Conservation (phyloP, 345 rosid species). For the Diplotaxis tenuifolia region DNA sequence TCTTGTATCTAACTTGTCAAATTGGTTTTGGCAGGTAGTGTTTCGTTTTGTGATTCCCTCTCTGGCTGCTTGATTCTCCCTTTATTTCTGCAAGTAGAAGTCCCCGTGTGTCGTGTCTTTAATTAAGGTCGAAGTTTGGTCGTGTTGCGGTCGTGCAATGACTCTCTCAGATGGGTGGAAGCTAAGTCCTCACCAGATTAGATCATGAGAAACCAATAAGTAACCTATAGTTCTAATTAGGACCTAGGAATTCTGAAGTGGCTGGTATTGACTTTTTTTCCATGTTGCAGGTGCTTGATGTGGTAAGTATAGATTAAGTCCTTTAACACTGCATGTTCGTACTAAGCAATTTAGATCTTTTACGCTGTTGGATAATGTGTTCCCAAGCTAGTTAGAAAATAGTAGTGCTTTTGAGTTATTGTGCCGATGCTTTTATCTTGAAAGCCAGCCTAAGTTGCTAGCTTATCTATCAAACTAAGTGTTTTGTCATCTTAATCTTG, state of each 20-base stretch:
- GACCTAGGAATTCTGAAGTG: conserved; percentile 48
- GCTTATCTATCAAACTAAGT: conserved; percentile 9
- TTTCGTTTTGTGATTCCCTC: conserved; percentile 41
- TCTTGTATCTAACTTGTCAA: not conserved
- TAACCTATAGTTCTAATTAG: conserved; percentile 43
- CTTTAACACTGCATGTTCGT: not conserved
- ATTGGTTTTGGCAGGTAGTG: conserved; percentile 54
- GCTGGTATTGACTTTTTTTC: conserved; percentile 19
- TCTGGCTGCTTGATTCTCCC: conserved; percentile 40
- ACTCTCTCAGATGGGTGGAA: conserved; percentile 17
- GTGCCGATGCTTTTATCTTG: not conserved
- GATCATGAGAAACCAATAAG: conserved; percentile 45
- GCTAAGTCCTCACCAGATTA: conserved; percentile 40
- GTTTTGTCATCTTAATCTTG: not conserved
- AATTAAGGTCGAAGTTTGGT: conserved; percentile 8
- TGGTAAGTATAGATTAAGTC: conserved; percentile 36
- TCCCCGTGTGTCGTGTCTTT: conserved; percentile 18
- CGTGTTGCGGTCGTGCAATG: conserved; percentile 13
- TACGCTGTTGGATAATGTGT: not conserved
- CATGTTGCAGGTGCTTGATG: conserved; percentile 30
- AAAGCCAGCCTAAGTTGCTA: not conserved
- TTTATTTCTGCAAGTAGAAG: conserved; percentile 36
- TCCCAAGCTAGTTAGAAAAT: not conserved
- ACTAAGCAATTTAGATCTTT: not conserved
- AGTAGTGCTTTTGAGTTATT: conserved; percentile 2